Base-by-base conservation (phyloP, 2,329 filamentous ascomycete genomes). In the Xylariaceae sp. region DNA sequence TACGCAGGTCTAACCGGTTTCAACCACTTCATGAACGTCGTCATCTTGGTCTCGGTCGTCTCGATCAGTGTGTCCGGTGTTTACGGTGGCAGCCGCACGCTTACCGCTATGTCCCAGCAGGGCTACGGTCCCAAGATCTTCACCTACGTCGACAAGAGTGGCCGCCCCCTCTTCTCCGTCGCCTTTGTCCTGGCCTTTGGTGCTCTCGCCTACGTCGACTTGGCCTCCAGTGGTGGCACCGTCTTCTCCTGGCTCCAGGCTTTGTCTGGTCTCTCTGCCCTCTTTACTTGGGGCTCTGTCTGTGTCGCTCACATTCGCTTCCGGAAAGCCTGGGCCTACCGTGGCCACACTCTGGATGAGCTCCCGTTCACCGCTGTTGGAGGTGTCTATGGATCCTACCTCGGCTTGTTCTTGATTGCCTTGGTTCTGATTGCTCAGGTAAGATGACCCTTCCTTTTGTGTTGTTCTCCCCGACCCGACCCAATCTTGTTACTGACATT, bases 221-320 rank as follows among this genome's bases (percentile, higher is more conserved):
- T 82, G 30, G 66, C 70, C 46, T 63, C 71, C 0, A 71, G 71
- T 1, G 79, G 80, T 27, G 67, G 65, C 1, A 71, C 70, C 0
- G 76, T 87, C 27, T 86, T 88, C 55, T 74, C 78, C 63, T 88
- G 86, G 86, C 76, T 89, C 3, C 75, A 81, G 30, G 80, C 84
- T 6, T 72, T 88, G 12, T 86, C 83, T 0, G 85, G 82, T 50
- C 73, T 88, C 3, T 79, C 80, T 8, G 80, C 82, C 9, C 75
- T 88, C 43, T 87, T 86, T 67, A 84, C 84, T 8, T 89, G 85
- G 85, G 84, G 79, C 19, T 85, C 81, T 40, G 86, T 88, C 62
- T 87, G 84, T 63, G 71, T 85, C 2, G 77, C 83, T 2, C 86
- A 88, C 63, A 86, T 88, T 65, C 83, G 85, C 26, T 87, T 88